Percentiles rank a stretch among this genome's conserved stretches.
Evolutionary conservation across 768 basidiomycete genomes (phyloP).

Genomic region (Russula abietina): DNA sequence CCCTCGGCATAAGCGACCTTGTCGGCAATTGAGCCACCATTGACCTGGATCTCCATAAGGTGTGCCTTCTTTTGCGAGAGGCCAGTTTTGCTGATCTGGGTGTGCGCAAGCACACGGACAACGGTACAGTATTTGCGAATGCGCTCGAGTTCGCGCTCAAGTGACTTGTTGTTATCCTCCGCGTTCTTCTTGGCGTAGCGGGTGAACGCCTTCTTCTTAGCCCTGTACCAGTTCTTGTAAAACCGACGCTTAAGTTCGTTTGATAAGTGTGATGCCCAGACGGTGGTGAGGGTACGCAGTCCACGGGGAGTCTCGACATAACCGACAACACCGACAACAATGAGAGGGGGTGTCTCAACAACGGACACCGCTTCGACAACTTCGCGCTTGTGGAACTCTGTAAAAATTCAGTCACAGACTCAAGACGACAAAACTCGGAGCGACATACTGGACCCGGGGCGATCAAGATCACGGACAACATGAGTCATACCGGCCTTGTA

Average conservation of each 20-base stretch:
- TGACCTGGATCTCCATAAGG: conserved; percentile 99
- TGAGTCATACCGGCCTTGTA: conserved; percentile 99
- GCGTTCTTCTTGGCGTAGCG: conserved; percentile 99
- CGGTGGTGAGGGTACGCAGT: conserved; percentile 96
- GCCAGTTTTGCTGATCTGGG: conserved; percentile 97
- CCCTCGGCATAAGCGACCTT: conserved; percentile 94
- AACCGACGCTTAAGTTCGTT: conserved; percentile 98
- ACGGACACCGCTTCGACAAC: conserved; percentile 96
- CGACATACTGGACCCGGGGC: conserved; percentile 94
- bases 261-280: conserved; percentile 96
- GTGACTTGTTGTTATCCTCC: conserved; percentile 87
- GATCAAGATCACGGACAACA: conserved; percentile 97
- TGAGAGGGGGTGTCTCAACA: conserved; percentile 94
- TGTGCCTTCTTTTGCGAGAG: conserved; percentile 99
- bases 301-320: conserved; percentile 99
- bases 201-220: conserved; percentile 99
- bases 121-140: conserved; percentile 99
- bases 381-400: conserved; percentile 99
- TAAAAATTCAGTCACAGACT: not conserved
- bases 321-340: conserved; percentile 96
- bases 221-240: conserved; percentile 99
- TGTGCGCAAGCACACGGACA: conserved; percentile 98
- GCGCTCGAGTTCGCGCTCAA: conserved; percentile 94
- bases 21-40: conserved; percentile 92
- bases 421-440: not conserved